Base-by-base conservation (phyloP, 2,329 filamentous ascomycete genomes). In the Colletotrichum musae region DNA sequence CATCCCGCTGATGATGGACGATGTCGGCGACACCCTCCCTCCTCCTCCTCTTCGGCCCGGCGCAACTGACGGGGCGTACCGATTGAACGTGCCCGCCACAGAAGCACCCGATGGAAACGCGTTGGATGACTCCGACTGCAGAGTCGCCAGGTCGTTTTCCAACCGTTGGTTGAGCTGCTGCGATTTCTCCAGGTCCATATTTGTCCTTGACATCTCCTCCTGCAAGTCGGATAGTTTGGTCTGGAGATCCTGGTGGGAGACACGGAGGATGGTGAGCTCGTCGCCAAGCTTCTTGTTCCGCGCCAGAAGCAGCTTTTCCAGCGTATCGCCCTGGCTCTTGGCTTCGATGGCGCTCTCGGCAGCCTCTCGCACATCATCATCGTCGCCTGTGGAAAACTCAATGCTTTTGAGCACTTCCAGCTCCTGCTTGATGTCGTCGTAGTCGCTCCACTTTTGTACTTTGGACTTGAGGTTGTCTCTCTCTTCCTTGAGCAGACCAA, bases 1-100 rank as follows among this genome's bases (percentile, higher is more conserved):
- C 77, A 98, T 94, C n/a, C 96, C 96, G 70, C 95, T 98, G 75
- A 99, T 98, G 75, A 99, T 98, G 21, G 95, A 98, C 4, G 95
- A 98, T 1, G 96, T 98, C 0, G 96, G 97, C 3, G 96, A 98
- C 16, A 92, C 89, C 58, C 86, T 85, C 48, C 92, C 89, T 21
- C 66, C 89, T 21, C 66, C 89, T 7, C 59, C 92, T 89, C 90
- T 89, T 57, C 93, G 88, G 18, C 89, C 86, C 1, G 87, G 85
- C 47, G 85, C 85, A 13, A 85, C 80, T 2, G 87, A 85, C 2
- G 93, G 91, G 2, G 93, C 91, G 76, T 94, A 93, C 57, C 93
- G 89, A 24, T 93, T 95, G 78, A 97, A 97, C 3, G 95, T 98
- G 48, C 95, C 95, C 2, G 95, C 95, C 48, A 98, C 93, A 2